These are phyloP conservation scores for Fraxinus americana DNA, from an alignment of 257 asterid species.

Conservation along the genomic window DNA sequence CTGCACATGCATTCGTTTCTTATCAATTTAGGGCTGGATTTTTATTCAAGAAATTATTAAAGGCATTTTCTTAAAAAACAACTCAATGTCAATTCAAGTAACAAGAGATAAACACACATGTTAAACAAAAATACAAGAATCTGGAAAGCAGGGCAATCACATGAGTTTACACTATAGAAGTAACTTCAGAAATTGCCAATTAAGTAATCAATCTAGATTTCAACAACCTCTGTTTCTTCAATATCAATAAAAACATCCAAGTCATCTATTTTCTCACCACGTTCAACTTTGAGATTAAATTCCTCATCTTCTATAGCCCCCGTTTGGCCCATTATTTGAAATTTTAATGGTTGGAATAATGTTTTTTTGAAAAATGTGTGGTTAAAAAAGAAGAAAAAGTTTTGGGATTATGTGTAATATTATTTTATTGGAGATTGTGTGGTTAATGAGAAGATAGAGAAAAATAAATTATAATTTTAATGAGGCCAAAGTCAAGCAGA, in stretches of 20 bases:
- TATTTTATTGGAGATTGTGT: too few relatives aligned
- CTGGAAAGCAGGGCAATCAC: not conserved
- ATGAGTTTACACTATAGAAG: not conserved
- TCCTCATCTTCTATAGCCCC: not conserved
- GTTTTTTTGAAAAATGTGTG: too few relatives aligned
- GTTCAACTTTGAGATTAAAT: too few relatives aligned
- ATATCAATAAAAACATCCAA: not conserved
- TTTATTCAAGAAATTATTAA: not conserved
- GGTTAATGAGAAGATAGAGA: too few relatives aligned
- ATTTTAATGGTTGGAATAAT: too few relatives aligned
- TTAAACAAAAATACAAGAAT: too few relatives aligned
- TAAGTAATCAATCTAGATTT: not conserved
- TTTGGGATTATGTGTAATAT: too few relatives aligned
- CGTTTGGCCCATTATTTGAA: too few relatives aligned
- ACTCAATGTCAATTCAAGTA: not conserved
- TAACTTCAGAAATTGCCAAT: not conserved
- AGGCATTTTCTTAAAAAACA: conserved; percentile 10
- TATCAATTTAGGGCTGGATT: conserved; percentile 10
- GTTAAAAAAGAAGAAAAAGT: too few relatives aligned
- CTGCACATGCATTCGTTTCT: conserved; percentile 40
- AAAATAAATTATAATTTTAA: too few relatives aligned
- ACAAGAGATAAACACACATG: not conserved
- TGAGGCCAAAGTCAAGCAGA: not conserved
- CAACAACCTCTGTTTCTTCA: not conserved
- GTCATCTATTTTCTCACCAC: not conserved